phyloP scores from a whole-genome alignment of 768 basidiomycete species.

The Xerocomellus dryophilus region DNA sequence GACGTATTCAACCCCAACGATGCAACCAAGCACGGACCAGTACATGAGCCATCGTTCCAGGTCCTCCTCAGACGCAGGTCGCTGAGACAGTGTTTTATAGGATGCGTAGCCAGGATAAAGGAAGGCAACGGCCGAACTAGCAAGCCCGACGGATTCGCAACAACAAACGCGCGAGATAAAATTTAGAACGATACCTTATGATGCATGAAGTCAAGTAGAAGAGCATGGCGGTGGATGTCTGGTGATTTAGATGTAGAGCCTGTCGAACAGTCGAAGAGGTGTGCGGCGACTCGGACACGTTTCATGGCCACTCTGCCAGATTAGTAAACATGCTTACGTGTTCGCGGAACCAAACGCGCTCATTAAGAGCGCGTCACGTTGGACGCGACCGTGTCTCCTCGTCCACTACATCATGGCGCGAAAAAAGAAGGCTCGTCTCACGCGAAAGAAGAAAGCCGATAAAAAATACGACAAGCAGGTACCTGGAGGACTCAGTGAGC shows the following conservation, averaged over 20 bases:
- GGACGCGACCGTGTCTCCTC: slow-evolving; percentile 18
- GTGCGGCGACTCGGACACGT: slow-evolving; percentile 15
- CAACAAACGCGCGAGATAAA: slow-evolving; percentile 28
- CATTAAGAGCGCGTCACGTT: slow-evolving; percentile 26
- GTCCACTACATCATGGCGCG: slow-evolving; percentile 25
- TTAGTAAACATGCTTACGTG: slow-evolving; percentile 25
- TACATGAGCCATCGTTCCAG: slow-evolving; percentile 97
- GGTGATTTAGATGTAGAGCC: slow-evolving; percentile 1
- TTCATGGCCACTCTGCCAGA: neutral
- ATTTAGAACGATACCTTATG: slow-evolving; percentile 32
- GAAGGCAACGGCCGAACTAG: slow-evolving; percentile 71
- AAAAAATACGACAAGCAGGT: neutral
- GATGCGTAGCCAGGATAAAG: slow-evolving; percentile 94
- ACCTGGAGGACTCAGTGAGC: slow-evolving; percentile 4
- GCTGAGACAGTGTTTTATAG: slow-evolving; percentile 88
- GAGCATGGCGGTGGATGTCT: slow-evolving; percentile 31
- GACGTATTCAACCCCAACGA: slow-evolving; percentile 77
- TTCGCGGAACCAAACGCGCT: slow-evolving; percentile 16
- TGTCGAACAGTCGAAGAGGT: neutral
- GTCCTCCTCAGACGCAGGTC: slow-evolving; percentile 81
- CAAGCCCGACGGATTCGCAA: neutral
- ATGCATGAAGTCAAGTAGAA: slow-evolving; percentile 42
- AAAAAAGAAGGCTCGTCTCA: slow-evolving; percentile 16
- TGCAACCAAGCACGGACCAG: slow-evolving; percentile 86
- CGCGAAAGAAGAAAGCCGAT: slow-evolving; percentile 13